Evolutionary conservation across 805 yeast genomes (phyloP).

Genomic region (Candida tammaniensis): DNA sequence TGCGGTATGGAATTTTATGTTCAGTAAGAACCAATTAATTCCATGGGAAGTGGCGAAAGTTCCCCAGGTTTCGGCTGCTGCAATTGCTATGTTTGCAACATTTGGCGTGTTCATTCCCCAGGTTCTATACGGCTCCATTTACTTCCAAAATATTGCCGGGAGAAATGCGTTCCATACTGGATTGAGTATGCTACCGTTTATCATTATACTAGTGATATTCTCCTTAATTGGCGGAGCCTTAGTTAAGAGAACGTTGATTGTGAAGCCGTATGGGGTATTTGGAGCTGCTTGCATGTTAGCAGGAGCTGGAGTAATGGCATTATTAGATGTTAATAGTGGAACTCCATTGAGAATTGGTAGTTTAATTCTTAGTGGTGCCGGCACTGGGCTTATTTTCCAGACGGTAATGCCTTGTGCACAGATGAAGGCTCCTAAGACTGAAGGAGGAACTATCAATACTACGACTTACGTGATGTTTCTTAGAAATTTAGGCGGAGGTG

Average conservation of each 20-base stretch:
- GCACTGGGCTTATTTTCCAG: constrained; percentile 49
- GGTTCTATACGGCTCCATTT: constrained; percentile 27
- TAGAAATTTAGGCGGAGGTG: constrained; percentile 46
- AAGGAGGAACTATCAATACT: constrained; percentile 48
- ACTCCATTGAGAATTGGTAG: constrained; percentile 39
- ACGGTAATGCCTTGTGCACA: constrained; percentile 44
- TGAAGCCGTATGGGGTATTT: constrained; percentile 39
- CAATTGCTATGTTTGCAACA: constrained; percentile 28
- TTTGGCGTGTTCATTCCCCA: constrained; percentile 37
- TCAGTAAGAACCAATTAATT: constrained; percentile 44
- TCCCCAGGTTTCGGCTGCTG: constrained; percentile 36
- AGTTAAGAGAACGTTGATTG: constrained; percentile 34
- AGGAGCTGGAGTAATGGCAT: constrained; percentile 43
- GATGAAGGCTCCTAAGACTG: constrained; percentile 47
- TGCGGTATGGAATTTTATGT: constrained; percentile 38
- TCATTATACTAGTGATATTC: constrained; percentile 36
- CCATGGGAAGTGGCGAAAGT: constrained; percentile 41
- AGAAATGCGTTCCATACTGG: constrained; percentile 46
- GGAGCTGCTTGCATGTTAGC: constrained; percentile 26
- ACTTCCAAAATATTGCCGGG: constrained; percentile 48
- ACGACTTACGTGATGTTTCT: constrained; percentile 44
- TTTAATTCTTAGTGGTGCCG: constrained; percentile 45
- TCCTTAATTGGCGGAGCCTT: constrained; percentile 37
- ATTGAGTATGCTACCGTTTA: constrained; percentile 40
- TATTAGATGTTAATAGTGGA: constrained; percentile 39